These are phyloP conservation scores for Rutstroemia sydowiana DNA, from an alignment of 2,329 filamentous ascomycete genomes.

Conservation along the genomic window DNA sequence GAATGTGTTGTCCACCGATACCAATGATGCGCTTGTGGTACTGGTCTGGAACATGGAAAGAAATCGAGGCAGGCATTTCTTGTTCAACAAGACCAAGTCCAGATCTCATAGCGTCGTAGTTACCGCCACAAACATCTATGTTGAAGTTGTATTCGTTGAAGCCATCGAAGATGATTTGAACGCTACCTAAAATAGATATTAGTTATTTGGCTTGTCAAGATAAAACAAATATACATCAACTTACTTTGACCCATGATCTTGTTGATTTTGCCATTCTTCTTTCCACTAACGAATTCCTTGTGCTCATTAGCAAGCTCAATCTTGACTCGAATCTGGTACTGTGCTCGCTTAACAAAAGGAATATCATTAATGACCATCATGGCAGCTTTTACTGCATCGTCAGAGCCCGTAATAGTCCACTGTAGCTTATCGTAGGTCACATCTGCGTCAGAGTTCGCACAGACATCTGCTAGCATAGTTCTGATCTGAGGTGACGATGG, in stretches of 20 bases:
- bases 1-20: constrained; percentile 96
- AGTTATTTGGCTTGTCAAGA: background rate
- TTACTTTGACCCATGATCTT: constrained; percentile 97
- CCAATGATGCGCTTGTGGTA: constrained; percentile 99
- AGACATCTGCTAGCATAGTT: constrained; percentile 91
- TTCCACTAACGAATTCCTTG: constrained; percentile 98
- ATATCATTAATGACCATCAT: constrained; percentile 89
- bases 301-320: constrained; percentile 98
- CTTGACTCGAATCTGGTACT: constrained; percentile 90
- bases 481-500: constrained; percentile 58
- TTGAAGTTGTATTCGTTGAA: constrained; percentile 99
- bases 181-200: constrained; percentile 46
- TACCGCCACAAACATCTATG: constrained; percentile 89
- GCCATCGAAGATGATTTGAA: constrained; percentile 97
- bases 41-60: constrained; percentile 97
- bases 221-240: background rate
- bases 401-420: constrained; percentile 90
- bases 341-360: constrained; percentile 76
- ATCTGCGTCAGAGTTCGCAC: constrained; percentile 91
- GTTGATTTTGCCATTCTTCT: constrained; percentile 99
- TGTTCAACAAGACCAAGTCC: constrained; percentile 90
- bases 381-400: constrained; percentile 94
- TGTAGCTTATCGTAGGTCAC: constrained; percentile 90
- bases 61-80: constrained; percentile 98
- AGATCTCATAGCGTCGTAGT: constrained; percentile 91